Evolutionary conservation across 441 rosid genomes (phyloP).

Genomic region (Erodium texanum): DNA sequence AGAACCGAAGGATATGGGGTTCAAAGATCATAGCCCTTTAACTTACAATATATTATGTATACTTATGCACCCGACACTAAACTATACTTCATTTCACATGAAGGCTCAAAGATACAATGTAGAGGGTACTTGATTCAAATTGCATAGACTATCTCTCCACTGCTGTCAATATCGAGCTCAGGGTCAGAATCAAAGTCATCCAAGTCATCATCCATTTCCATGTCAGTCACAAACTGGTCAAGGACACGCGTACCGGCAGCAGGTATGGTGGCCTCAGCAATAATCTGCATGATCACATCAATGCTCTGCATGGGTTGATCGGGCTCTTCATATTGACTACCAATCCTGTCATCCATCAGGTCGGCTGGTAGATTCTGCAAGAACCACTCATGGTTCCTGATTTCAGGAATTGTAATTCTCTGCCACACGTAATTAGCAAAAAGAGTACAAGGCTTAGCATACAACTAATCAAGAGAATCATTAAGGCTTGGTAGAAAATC

Average conservation of each 20-base stretch:
- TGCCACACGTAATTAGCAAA: constrained; percentile 21
- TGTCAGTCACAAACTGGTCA: constrained; percentile 31
- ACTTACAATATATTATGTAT: neutral
- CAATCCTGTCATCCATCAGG: constrained; percentile 37
- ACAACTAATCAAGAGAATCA: neutral
- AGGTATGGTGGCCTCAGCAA: constrained; percentile 58
- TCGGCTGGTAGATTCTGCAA: constrained; percentile 61
- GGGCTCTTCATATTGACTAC: constrained; percentile 43
- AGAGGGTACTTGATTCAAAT: constrained; percentile 14
- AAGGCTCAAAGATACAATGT: too few species aligned
- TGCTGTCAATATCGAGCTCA: constrained; percentile 56
- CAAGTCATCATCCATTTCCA: constrained; percentile 54
- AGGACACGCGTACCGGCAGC: constrained; percentile 32
- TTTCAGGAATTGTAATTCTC: constrained; percentile 61
- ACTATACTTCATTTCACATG: too few species aligned
- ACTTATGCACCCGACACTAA: neutral
- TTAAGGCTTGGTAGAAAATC: too few species aligned
- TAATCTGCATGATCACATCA: constrained; percentile 57
- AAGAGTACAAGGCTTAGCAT: neutral
- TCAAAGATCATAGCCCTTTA: neutral
- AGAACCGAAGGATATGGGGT: too few species aligned
- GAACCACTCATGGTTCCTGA: constrained; percentile 51
- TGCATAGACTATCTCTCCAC: constrained; percentile 57
- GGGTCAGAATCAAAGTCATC: constrained; percentile 54
- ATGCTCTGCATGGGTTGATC: constrained; percentile 58